phyloP scores from a whole-genome alignment of 495 filamentous ascomycete genomes.

The Friedmanniomyces endolithicus region DNA sequence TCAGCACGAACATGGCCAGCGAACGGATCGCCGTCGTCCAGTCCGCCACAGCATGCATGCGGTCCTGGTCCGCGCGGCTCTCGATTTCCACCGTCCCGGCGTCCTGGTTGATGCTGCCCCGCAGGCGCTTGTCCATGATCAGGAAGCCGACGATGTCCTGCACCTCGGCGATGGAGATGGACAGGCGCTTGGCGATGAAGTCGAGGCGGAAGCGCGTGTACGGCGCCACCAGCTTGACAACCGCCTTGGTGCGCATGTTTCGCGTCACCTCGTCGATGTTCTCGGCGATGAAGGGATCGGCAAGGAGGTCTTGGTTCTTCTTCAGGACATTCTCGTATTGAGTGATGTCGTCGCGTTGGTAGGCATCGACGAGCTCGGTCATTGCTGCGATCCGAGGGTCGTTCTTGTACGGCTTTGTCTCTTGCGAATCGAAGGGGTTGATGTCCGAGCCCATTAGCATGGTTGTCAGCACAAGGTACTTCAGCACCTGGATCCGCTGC shows the following conservation, averaged over 20 bases:
- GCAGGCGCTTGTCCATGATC: constrained; percentile 76
- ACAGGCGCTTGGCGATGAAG: constrained; percentile 76
- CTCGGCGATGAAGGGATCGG: constrained; percentile 92
- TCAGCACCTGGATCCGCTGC: constrained; percentile 92
- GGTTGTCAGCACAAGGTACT: constrained; percentile 89
- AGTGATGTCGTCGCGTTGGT: constrained; percentile 90
- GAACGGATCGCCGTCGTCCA: constrained; percentile 57
- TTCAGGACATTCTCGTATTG: constrained; percentile 77
- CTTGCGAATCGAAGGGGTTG: constrained; percentile 97
- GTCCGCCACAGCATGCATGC: constrained; percentile 56
- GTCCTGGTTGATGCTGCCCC: constrained; percentile 81
- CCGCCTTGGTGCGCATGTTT: constrained; percentile 92
- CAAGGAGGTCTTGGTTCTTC: constrained; percentile 76
- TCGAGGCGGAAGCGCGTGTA: constrained; percentile 82
- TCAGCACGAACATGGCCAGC: constrained; percentile 29
- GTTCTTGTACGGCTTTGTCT: constrained; percentile 97
- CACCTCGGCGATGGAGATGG: constrained; percentile 72
- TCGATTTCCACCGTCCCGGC: constrained; percentile 71
- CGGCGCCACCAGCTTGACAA: constrained; percentile 84
- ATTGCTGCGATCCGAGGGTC: constrained; percentile 91
- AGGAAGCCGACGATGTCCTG: constrained; percentile 87
- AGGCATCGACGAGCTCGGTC: constrained; percentile 93
- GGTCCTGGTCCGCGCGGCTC: constrained; percentile 58
- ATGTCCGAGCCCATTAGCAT: constrained; percentile 99
- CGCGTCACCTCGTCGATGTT: constrained; percentile 98